Base-by-base conservation (phyloP, 2,329 filamentous ascomycete species). In the Orbilia blumenaviensis region DNA sequence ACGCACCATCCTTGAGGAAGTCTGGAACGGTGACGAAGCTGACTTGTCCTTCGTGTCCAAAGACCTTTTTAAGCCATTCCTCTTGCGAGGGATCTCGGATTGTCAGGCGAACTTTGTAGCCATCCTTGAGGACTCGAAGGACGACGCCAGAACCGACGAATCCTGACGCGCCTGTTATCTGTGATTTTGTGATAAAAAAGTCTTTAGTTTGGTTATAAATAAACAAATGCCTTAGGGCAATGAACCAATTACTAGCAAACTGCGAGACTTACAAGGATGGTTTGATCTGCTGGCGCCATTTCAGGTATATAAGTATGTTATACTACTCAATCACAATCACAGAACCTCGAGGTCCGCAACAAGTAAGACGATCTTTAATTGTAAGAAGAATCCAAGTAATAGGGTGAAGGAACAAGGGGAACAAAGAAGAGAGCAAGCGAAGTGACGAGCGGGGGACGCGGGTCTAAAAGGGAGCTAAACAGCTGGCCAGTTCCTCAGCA, bases 1-100 rank as follows among this genome's bases (percentile, higher is more conserved):
- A 96, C 21, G 91, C 91, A 18, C 87, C 87, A 16, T 88, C 86
- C 77, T 88, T 81, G 0, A 90, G 89, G 78, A 96, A 90, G 78
- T 96, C 91, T 48, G 88, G 86, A 7, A 96, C 91, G 75, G 94
- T 86, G 14, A 64, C 50, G 18, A 68, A 76, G n/a, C 18, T 61
- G 48, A 76, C 72, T 44, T 63, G 42, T 8, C 38, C 48, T 27
- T 76, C 64, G 23, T 67, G 72, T n/a, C 48, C 25, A 29, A 76
- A 69, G 1, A 76, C 72, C 34, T 76, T 32, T 34, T 54, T 64
- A 18, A 76, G 72, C 72, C 72, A 76, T 14, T 46, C 41, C 7
- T 42, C 63, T 54, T 76, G 72, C 0, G 27, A 18, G 6, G 84
- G 79, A 0, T 85, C 85, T 10, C 86, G 83, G 0, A 85, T 85